Conservation (phyloP, 306 rosid species). For the Prunus davidiana region DNA sequence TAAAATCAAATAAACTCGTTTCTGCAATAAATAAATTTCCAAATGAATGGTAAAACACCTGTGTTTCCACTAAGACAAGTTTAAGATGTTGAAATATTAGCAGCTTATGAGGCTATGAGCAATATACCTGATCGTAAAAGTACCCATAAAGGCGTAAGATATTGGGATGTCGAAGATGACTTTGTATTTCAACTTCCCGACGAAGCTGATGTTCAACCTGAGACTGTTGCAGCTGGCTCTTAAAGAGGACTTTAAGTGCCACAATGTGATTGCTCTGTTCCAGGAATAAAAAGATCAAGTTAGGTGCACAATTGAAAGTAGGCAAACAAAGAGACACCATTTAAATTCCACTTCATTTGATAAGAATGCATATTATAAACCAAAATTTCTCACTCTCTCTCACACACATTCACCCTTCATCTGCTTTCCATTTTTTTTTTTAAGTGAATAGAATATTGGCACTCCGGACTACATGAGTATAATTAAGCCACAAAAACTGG, state of each 20-base stretch:
- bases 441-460: background rate
- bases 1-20: conserved; percentile 86
- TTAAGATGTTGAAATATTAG: background rate
- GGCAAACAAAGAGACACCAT: background rate
- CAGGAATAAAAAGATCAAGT: conserved; percentile 23
- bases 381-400: too few species aligned
- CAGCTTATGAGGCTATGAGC: background rate
- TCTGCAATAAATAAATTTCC: conserved; percentile 47
- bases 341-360: background rate
- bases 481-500: background rate
- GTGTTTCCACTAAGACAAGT: background rate
- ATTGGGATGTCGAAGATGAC: conserved; percentile 96
- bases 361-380: background rate
- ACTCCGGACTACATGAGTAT: background rate
- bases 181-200: conserved; percentile 95
- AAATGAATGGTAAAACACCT: conserved; percentile 4
- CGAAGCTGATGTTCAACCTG: conserved; percentile 99
- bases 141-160: conserved; percentile 92
- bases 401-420: background rate
- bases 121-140: conserved; percentile 83
- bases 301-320: conserved; percentile 8
- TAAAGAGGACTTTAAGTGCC: conserved; percentile 91
- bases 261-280: conserved; percentile 91
- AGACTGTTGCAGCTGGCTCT: conserved; percentile 97
- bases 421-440: background rate